Evolutionary conservation across 768 basidiomycete species (phyloP).

Genomic region (Coprinopsis cinerea): DNA sequence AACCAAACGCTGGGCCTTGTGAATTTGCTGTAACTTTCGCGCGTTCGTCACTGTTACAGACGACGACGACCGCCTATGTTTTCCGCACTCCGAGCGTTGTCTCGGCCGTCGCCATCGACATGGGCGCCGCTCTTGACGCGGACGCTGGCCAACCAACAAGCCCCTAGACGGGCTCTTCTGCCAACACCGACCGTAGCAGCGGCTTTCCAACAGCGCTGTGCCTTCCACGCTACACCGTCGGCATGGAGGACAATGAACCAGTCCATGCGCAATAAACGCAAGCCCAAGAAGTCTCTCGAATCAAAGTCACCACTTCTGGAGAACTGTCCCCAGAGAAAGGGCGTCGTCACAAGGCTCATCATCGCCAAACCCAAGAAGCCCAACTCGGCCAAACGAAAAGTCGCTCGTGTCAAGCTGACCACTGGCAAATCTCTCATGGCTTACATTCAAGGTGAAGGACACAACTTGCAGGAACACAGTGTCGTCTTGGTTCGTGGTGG

Average conservation of each 20-base stretch:
- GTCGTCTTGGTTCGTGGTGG: constrained; percentile 95
- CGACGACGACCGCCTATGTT: constrained; percentile 26
- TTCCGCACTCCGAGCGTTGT: constrained; percentile 28
- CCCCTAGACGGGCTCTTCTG: constrained; percentile 3
- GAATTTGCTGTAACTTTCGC: constrained; percentile 1
- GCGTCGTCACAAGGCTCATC: constrained; percentile 78
- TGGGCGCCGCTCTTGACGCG: constrained; percentile 23
- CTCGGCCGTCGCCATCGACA: constrained; percentile 21
- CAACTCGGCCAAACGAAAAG: constrained; percentile 97
- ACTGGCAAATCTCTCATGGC: constrained; percentile 88
- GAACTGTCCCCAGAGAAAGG: constrained; percentile 81
- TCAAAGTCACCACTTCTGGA: constrained; percentile 79
- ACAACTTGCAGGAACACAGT: constrained; percentile 96
- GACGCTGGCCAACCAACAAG: constrained; percentile 7
- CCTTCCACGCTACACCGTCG: constrained; percentile 61
- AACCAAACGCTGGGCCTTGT: constrained; percentile 18
- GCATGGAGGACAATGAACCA: constrained; percentile 76
- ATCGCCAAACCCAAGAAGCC: constrained; percentile 93
- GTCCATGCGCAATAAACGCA: constrained; percentile 73
- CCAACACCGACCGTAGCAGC: constrained; percentile 10
- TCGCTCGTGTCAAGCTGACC: constrained; percentile 87
- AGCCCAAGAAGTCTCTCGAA: constrained; percentile 39
- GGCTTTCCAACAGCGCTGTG: constrained; percentile 29
- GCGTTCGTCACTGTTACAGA: neutral
- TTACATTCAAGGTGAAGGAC: constrained; percentile 96